Conservation (phyloP, 2,329 filamentous ascomycete genomes). For the Incumbomyces lentus region DNA sequence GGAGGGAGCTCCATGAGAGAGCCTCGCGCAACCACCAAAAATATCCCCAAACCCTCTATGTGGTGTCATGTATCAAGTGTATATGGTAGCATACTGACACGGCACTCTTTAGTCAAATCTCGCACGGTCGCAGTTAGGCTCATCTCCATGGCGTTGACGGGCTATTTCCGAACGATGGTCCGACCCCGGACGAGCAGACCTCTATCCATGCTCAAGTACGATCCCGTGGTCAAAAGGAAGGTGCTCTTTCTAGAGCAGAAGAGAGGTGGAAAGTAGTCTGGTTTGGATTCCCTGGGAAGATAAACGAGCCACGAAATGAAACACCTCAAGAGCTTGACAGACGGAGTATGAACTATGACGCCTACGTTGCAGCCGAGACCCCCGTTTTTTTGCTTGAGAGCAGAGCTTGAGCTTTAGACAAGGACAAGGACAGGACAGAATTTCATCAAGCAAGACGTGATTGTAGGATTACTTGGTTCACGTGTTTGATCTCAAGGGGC, state of each 20-base stretch:
- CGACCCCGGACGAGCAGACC: slow-evolving; percentile 72
- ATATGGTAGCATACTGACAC: neutral
- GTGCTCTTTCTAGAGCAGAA: slow-evolving; percentile 94
- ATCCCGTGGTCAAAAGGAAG: slow-evolving; percentile 91
- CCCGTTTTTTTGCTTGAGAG: no score
- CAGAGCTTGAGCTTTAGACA: no score
- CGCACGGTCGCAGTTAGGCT: slow-evolving; percentile 88
- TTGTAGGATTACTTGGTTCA: no score
- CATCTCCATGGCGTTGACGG: slow-evolving; percentile 93
- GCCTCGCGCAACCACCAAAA: neutral
- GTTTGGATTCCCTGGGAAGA: neutral
- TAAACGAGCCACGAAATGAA: neutral
- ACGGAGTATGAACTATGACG: neutral
- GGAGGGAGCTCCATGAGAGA: no score
- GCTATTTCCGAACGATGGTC: slow-evolving; percentile 87
- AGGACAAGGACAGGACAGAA: no score
- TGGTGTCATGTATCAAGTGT: neutral
- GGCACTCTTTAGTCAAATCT: slow-evolving; percentile 61
- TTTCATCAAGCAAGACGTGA: no score
- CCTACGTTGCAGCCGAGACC: neutral
- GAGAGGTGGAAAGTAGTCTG: slow-evolving; percentile 50
- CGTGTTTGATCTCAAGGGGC: no score
- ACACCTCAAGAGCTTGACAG: neutral
- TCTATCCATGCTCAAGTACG: slow-evolving; percentile 97
- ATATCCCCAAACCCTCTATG: neutral